These are phyloP conservation scores for Diaporthe vaccinii DNA, from an alignment of 2,329 filamentous ascomycete species.

Conservation along the genomic window DNA sequence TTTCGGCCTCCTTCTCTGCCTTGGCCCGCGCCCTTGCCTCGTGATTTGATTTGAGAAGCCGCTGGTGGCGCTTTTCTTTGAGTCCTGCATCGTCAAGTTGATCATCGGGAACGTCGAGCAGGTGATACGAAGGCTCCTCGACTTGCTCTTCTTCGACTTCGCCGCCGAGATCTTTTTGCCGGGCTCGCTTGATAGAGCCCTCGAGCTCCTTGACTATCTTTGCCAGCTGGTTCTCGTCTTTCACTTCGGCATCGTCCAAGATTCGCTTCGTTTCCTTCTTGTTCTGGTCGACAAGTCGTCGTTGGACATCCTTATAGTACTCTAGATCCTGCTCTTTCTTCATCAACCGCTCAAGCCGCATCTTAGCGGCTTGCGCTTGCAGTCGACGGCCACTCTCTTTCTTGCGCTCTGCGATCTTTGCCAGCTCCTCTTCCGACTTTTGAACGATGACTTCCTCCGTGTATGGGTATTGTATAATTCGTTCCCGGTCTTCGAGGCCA, in stretches of 20 bases:
- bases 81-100: conserved; percentile 91
- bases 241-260: conserved; percentile 90
- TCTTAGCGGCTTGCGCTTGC: conserved; percentile 97
- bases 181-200: conserved; percentile 87
- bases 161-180: conserved; percentile 92
- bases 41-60: conserved; percentile 93
- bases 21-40: conserved; percentile 95
- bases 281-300: conserved; percentile 77
- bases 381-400: conserved; percentile 92
- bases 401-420: conserved; percentile 89
- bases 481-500: conserved; percentile 88
- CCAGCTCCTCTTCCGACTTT: conserved; percentile 95
- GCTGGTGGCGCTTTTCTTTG: conserved; percentile 93
- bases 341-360: conserved; percentile 94
- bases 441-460: conserved; percentile 91
- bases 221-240: conserved; percentile 89
- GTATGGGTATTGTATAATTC: conserved; percentile 92
- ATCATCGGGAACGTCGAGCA: conserved; percentile 91
- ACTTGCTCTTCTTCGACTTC: conserved; percentile 82
- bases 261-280: conserved; percentile 93
- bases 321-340: conserved; percentile 96
- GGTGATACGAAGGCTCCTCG: conserved; percentile 86
- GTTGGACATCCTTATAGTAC: conserved; percentile 89
- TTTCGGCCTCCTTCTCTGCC: conserved; percentile 94
- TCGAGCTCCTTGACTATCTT: conserved; percentile 90